Evolutionary conservation across 805 yeast species (phyloP).

Genomic region (Komagataella pseudopastoris): DNA sequence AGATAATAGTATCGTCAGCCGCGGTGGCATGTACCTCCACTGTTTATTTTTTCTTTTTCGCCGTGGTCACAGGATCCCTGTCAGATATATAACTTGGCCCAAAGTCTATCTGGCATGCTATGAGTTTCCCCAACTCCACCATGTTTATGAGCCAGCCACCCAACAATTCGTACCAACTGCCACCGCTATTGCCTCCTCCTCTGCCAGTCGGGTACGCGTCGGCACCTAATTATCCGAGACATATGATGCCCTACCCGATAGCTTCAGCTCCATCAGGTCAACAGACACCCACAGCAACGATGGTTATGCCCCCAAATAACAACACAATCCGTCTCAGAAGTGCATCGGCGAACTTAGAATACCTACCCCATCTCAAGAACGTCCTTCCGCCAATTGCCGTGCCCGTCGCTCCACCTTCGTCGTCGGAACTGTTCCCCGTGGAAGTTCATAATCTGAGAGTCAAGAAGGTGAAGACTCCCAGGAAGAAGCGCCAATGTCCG

Average conservation of each 20-base stretch:
- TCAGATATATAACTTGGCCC: neutral
- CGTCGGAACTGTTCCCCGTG: neutral
- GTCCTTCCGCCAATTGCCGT: neutral
- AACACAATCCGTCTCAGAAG: neutral
- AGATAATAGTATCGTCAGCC: neutral
- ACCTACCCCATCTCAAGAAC: neutral
- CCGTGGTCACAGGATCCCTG: neutral
- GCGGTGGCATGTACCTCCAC: neutral
- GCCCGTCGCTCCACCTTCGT: neutral
- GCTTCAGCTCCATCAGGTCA: neutral
- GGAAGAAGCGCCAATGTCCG: slow-evolving; percentile 23
- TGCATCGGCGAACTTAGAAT: neutral
- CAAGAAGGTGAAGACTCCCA: slow-evolving; percentile 6
- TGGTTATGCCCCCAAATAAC: neutral
- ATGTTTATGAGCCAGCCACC: neutral
- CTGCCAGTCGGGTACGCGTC: neutral
- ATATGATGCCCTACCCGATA: neutral
- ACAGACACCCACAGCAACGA: neutral
- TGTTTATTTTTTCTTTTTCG: neutral
- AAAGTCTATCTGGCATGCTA: neutral
- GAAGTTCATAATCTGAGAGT: neutral
- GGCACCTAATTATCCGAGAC: neutral
- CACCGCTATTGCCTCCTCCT: neutral
- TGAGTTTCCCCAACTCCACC: neutral
- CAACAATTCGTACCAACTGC: neutral